phyloP scores from a whole-genome alignment of 2,329 filamentous ascomycete species.

The Ophiostoma quercus region DNA sequence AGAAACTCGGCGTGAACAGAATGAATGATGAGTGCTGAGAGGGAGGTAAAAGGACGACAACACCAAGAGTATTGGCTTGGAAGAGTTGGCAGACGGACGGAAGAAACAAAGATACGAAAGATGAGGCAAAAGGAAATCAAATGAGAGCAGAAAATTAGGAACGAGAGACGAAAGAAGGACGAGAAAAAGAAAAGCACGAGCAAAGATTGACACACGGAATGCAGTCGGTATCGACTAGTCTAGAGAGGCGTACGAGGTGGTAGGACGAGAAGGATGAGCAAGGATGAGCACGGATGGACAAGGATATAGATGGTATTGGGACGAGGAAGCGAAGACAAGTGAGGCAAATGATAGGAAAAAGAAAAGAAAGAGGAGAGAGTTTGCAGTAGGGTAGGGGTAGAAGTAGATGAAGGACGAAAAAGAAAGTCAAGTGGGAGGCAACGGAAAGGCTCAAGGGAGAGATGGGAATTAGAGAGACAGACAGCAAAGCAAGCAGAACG shows the following conservation, averaged over 20 bases:
- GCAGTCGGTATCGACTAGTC: neutral
- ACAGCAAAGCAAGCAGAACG: no score
- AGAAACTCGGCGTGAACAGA: neutral
- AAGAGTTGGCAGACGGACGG: neutral
- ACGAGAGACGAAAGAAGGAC: neutral
- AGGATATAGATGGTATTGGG: neutral
- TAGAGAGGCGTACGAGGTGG: neutral
- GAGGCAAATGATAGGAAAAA: neutral
- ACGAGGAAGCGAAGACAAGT: neutral
- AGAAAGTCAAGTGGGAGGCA: neutral
- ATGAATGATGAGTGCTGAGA: slow-evolving; percentile 4
- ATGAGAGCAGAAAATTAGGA: neutral
- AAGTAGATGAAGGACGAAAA: neutral
- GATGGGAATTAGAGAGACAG: neutral
- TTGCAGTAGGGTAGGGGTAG: neutral
- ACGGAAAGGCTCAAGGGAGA: neutral
- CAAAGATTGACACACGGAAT: slow-evolving; percentile 1
- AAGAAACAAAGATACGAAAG: neutral
- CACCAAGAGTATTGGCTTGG: slow-evolving; percentile 4
- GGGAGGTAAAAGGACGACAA: slow-evolving; percentile 1
- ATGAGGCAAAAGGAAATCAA: neutral
- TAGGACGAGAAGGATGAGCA: neutral
- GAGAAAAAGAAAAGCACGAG: neutral
- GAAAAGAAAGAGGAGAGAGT: neutral
- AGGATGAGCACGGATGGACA: neutral